Conservation (phyloP, 2,329 filamentous ascomycete species). For the Beauveria rudraprayagi region DNA sequence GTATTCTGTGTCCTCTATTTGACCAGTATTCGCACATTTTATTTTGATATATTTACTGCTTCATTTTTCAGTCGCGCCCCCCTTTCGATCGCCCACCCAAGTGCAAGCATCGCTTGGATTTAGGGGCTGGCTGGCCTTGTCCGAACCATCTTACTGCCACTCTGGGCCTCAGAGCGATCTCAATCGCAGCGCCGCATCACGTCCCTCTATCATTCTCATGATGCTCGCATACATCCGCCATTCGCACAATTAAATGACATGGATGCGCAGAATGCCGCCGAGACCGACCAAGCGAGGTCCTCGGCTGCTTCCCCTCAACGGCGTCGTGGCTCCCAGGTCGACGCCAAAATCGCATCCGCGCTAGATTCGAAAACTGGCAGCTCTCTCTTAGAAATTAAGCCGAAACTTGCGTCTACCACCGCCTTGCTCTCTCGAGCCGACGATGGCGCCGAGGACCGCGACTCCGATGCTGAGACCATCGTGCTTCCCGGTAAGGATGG, state of each 20-base stretch:
- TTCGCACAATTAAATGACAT: conserved; percentile 54
- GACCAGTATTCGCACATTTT: background rate
- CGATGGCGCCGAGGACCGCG: conserved; percentile 44
- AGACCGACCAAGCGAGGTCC: conserved; percentile 53
- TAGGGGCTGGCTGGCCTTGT: conserved; percentile 7
- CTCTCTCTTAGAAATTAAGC: conserved; percentile 12
- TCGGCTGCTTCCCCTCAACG: conserved; percentile 43
- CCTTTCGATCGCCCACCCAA: background rate
- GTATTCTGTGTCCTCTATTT: background rate
- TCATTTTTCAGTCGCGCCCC: background rate
- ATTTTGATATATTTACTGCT: background rate
- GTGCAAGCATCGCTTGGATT: background rate
- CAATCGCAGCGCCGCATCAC: conserved; percentile 14
- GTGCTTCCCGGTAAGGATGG: conserved; percentile 59
- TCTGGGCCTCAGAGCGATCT: background rate
- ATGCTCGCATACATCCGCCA: conserved; percentile 48
- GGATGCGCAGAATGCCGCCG: conserved; percentile 61
- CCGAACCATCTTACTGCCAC: background rate
- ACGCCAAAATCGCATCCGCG: conserved; percentile 2
- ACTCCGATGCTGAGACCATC: conserved; percentile 66
- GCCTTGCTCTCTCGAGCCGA: conserved; percentile 25
- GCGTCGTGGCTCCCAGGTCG: conserved; percentile 10
- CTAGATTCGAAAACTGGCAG: conserved; percentile 7
- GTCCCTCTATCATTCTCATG: conserved; percentile 29
- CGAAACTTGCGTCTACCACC: conserved; percentile 21